phyloP scores from a whole-genome alignment of 2,329 filamentous ascomycete species.

The Verticillium nonalfalfae region DNA sequence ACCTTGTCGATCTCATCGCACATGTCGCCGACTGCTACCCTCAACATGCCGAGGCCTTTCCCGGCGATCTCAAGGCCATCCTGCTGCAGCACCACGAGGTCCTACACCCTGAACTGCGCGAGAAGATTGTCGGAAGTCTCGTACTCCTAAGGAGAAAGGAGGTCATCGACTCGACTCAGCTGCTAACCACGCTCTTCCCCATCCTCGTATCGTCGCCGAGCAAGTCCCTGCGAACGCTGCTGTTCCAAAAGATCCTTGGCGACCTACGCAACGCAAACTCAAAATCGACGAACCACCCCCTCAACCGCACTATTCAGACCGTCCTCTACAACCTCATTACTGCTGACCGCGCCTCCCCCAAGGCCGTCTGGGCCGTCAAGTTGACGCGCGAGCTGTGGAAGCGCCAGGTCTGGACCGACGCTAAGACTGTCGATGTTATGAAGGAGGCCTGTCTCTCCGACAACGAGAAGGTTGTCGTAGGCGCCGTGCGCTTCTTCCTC shows the following conservation, averaged over 20 bases:
- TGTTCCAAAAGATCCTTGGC: conserved; percentile 85
- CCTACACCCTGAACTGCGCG: conserved; percentile 77
- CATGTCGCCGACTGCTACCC: conserved; percentile 94
- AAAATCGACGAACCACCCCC: conserved; percentile 81
- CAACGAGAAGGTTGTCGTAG: conserved; percentile 86
- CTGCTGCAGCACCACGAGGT: conserved; percentile 75
- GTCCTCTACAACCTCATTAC: conserved; percentile 88
- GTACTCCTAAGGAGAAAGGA: conserved; percentile 87
- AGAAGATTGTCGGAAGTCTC: conserved; percentile 90
- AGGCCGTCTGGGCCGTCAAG: conserved; percentile 93
- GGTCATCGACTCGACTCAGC: conserved; percentile 74
- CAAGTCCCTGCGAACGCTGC: conserved; percentile 76
- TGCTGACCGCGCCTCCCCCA: conserved; percentile 75
- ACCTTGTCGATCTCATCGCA: conserved; percentile 87
- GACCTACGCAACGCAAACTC: conserved; percentile 85
- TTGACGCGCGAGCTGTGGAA: conserved; percentile 95
- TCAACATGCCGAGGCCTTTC: conserved; percentile 68
- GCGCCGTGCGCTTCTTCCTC: conserved; percentile 88
- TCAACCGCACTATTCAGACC: conserved; percentile 90
- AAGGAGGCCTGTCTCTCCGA: conserved; percentile 84
- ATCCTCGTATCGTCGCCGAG: conserved; percentile 88
- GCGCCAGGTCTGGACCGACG: conserved; percentile 90
- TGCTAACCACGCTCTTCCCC: conserved; percentile 90
- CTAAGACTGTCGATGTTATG: conserved; percentile 96
- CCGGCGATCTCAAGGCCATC: conserved; percentile 74